Base-by-base conservation (phyloP, 2,329 filamentous ascomycete species). In the Capronia epimyces region DNA sequence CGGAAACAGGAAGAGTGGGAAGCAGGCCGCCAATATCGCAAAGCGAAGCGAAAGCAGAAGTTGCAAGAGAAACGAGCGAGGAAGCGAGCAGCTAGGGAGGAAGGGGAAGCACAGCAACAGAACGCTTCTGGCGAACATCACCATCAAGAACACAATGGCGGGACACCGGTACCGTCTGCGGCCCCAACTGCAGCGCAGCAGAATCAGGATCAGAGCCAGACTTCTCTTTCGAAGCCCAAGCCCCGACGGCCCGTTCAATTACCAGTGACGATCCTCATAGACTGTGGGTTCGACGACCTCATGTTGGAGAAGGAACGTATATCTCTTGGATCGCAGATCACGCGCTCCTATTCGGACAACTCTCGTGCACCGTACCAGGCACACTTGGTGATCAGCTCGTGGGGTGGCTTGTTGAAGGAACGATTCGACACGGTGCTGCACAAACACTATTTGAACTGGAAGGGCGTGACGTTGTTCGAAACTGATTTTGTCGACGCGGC, bases 291-390 rank as follows among this genome's bases (percentile, higher is more conserved):
- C 66, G 90, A 98, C 67, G 75, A 86, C 36, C 79, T 90, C 64
- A 98, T 98, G 93, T 77, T 77, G 44, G 86, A 91, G 31, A 85
- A 86, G 60, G 93, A 98, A 70, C 75, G 87, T 24, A 83, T 90
- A 49, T 95, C 89, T 3, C 77, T 98, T 10, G 81, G 81, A 1
- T 81, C 83, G 50, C 93, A 98, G 68, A 76, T 98, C 55, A 95
- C 89, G 7, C 77, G 93, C 50, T 86, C 80, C 51, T 98, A 98
- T 69, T 89, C 89, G 16, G 89, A 95, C 63, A 97, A 96, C 69
- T 80, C 79, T 52, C 81, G 78, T 50, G 77, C 84, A 0, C 70
- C 66, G 6, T 90, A 80, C 65, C 79, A 83, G 45, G 75, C 83
- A 6, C 85, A 94, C 68, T 66, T 97, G 40, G 82, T 81, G 49